Conservation (phyloP, 306 rosid genomes). For the Pterocarpus santalinus region DNA sequence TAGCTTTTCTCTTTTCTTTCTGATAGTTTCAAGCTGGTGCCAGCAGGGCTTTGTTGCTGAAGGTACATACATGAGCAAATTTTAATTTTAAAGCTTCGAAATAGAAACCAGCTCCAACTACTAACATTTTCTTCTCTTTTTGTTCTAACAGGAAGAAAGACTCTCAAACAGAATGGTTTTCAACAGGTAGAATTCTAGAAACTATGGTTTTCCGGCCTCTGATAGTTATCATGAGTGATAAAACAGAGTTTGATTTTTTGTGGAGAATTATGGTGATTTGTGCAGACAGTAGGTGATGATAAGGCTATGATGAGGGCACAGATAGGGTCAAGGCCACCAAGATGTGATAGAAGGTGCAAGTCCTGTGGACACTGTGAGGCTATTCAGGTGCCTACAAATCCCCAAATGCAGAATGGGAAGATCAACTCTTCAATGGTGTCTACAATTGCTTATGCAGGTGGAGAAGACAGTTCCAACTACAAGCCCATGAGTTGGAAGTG, state of each 20-base stretch:
- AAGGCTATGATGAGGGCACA: slow-evolving; percentile 63
- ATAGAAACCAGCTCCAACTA: not conserved
- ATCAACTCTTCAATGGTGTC: slow-evolving; percentile 56
- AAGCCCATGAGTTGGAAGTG: slow-evolving; percentile 99
- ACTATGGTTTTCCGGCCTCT: not conserved
- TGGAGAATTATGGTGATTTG: slow-evolving; percentile 6
- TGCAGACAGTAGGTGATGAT: slow-evolving; percentile 59
- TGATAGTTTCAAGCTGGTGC: slow-evolving; percentile 66
- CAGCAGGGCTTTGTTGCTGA: slow-evolving; percentile 66
- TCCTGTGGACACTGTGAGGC: slow-evolving; percentile 79
- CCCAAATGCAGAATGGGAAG: slow-evolving; percentile 53
- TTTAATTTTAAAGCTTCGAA: slow-evolving; percentile 21
- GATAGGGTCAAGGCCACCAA: slow-evolving; percentile 94
- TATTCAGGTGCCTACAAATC: slow-evolving; percentile 63
- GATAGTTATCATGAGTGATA: slow-evolving; percentile 11
- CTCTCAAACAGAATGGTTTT: slow-evolving; percentile 44
- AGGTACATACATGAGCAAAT: slow-evolving; percentile 55
- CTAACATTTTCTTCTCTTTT: slow-evolving; percentile 9
- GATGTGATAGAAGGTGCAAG: slow-evolving; percentile 83
- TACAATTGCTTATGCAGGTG: slow-evolving; percentile 54
- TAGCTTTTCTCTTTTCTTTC: slow-evolving; percentile 58
- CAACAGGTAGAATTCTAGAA: slow-evolving; percentile 55
- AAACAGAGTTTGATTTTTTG: not conserved
- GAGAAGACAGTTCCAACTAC: slow-evolving; percentile 77
- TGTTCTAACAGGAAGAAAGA: slow-evolving; percentile 63